Conservation (phyloP, 441 rosid species). For the Populus hybrid region DNA sequence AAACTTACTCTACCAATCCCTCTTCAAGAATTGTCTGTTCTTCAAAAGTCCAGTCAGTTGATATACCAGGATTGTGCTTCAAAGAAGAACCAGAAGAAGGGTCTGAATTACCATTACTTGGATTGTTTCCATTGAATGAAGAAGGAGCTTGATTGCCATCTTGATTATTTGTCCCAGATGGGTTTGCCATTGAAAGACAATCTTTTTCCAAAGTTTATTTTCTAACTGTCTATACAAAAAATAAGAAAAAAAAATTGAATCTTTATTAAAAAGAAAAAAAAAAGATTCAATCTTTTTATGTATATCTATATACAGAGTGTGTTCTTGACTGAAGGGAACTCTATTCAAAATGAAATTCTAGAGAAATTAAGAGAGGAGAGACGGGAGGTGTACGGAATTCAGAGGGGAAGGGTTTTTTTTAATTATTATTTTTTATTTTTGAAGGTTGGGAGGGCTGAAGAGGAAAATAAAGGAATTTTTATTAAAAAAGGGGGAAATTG, state of each 20-base stretch:
- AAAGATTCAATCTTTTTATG: background rate
- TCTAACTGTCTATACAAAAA: conserved; percentile 26
- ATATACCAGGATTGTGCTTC: conserved; percentile 61
- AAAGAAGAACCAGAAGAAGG: conserved; percentile 29
- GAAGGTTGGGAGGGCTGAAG: background rate
- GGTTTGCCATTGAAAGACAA: conserved; percentile 44
- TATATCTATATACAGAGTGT: background rate
- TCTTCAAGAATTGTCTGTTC: conserved; percentile 61
- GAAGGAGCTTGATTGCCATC: conserved; percentile 40
- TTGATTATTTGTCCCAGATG: conserved; percentile 45
- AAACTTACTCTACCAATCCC: conserved; percentile 46
- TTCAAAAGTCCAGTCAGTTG: conserved; percentile 52
- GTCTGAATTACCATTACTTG: conserved; percentile 33
- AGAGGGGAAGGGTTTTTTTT: background rate
- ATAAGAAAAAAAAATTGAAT: background rate
- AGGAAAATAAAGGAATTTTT: background rate
- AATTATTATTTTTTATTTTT: background rate
- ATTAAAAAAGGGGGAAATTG: background rate
- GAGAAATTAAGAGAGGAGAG: background rate
- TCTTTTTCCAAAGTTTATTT: background rate
- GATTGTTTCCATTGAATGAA: conserved; percentile 35
- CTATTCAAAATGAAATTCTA: conserved; percentile 1
- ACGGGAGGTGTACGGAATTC: conserved; percentile 11
- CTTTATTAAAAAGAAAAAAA: background rate
- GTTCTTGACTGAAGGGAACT: conserved; percentile 13